Evolutionary conservation across 164 flowering plant species (phyloP).

Genomic region (Kingdonia uniflora): DNA sequence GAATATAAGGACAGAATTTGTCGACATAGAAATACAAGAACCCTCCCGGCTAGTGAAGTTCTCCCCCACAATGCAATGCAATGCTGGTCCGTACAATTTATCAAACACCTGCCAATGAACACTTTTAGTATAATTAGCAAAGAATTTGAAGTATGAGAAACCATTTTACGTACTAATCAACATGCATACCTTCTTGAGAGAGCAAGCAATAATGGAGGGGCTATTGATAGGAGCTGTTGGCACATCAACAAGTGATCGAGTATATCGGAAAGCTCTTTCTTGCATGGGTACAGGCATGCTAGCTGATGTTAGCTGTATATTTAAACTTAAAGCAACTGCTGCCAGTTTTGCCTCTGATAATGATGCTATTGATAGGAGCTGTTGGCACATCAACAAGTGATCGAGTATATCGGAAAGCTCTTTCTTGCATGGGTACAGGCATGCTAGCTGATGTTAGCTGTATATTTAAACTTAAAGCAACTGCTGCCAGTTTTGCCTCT

Average conservation of each 20-base stretch:
- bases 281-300: slow-evolving; percentile 9
- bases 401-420: slow-evolving; percentile 6
- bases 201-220: slow-evolving; percentile 5
- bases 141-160: too few species aligned
- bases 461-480: slow-evolving; percentile 3
- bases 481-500: slow-evolving; percentile 4
- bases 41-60: slow-evolving; percentile 12
- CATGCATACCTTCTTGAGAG: slow-evolving; percentile 10
- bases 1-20: slow-evolving; percentile 9
- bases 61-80: slow-evolving; percentile 14
- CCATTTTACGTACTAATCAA: neutral
- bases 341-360: slow-evolving; percentile 5
- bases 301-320: slow-evolving; percentile 5
- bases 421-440: slow-evolving; percentile 9
- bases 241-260: neutral
- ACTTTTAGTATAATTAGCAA: too few species aligned
- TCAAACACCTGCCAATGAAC: slow-evolving; percentile 7
- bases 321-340: slow-evolving; percentile 2
- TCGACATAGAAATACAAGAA: slow-evolving; percentile 11
- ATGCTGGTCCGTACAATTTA: slow-evolving; percentile 9
- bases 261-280: slow-evolving; percentile 6
- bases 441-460: slow-evolving; percentile 6
- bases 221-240: neutral
- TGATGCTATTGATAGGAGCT: neutral
- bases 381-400: neutral